phyloP scores from a whole-genome alignment of 176 grass and related monocot species.

The Musa itinerans region DNA sequence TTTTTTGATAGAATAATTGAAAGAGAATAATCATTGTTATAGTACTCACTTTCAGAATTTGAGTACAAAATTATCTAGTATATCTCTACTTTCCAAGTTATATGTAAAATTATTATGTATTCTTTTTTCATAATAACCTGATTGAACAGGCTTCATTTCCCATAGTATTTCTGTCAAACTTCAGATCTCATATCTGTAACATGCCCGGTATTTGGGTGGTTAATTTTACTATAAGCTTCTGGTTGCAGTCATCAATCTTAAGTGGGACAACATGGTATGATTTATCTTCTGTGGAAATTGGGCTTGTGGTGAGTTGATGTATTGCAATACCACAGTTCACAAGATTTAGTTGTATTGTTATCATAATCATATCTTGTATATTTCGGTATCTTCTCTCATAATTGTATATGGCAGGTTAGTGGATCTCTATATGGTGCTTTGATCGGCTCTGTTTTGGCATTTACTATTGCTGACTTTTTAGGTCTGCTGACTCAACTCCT shows the following conservation, averaged over 20 bases:
- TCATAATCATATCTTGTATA: neutral
- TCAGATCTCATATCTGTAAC: no score
- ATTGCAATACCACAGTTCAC: neutral
- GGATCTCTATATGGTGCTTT: slow-evolving; percentile 88
- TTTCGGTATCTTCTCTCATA: neutral
- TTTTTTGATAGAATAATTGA: no score
- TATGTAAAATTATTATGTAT: no score
- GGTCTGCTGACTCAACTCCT: slow-evolving; percentile 18
- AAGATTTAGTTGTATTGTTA: neutral
- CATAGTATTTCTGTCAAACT: no score
- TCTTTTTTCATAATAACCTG: no score
- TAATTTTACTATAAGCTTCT: neutral
- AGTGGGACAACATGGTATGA: slow-evolving; percentile 74
- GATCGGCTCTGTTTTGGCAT: slow-evolving; percentile 66
- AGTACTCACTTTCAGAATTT: no score
- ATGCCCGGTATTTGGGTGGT: neutral
- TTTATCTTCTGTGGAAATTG: slow-evolving; percentile 72
- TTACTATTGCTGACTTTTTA: slow-evolving; percentile 62
- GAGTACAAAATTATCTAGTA: no score
- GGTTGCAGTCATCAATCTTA: slow-evolving; percentile 57
- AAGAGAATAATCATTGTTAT: no score
- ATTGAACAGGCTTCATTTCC: no score
- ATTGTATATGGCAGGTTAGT: slow-evolving; percentile 45
- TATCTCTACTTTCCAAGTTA: no score
- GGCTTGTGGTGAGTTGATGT: slow-evolving; percentile 61